phyloP scores from a whole-genome alignment of 2,329 filamentous ascomycete genomes.

The Microascus cirrosus region DNA sequence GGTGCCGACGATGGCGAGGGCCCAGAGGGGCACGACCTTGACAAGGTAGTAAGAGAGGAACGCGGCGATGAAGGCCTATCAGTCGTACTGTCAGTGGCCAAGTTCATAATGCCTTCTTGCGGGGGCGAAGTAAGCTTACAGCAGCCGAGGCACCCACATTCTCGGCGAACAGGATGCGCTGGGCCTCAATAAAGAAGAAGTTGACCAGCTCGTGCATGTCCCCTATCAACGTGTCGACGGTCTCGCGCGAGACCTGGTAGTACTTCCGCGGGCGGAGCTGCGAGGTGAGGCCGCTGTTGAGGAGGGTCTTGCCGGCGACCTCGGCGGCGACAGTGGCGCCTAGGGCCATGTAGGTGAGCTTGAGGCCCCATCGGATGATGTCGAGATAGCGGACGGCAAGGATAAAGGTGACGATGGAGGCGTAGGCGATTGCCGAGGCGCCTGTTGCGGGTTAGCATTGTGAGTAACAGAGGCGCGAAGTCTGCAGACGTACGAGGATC shows the following conservation, averaged over 20 bases:
- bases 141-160: slow-evolving; percentile 48
- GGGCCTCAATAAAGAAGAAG: slow-evolving; percentile 60
- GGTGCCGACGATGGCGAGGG: slow-evolving; percentile 48
- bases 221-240: slow-evolving; percentile 47
- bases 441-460: slow-evolving; percentile 26
- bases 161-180: slow-evolving; percentile 58
- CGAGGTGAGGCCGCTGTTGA: slow-evolving; percentile 51
- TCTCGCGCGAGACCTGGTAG: slow-evolving; percentile 53
- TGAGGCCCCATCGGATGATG: slow-evolving; percentile 52
- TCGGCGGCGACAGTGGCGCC: slow-evolving; percentile 51
- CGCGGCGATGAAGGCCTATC: slow-evolving; percentile 46
- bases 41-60: slow-evolving; percentile 58
- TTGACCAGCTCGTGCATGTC: slow-evolving; percentile 59
- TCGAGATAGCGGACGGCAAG: slow-evolving; percentile 55
- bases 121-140: slow-evolving; percentile 29
- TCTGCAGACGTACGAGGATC: slow-evolving; percentile 44
- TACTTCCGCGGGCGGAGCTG: slow-evolving; percentile 58
- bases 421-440: slow-evolving; percentile 55
- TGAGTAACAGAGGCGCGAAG: neutral
- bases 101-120: too few species aligned
- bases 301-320: slow-evolving; percentile 45
- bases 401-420: slow-evolving; percentile 45
- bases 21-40: slow-evolving; percentile 62
- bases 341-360: slow-evolving; percentile 53
- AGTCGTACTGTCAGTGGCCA: neutral